Evolutionary conservation across 371 early-diverging fungal species (phyloP).

Genomic region (Mortierella sp.): DNA sequence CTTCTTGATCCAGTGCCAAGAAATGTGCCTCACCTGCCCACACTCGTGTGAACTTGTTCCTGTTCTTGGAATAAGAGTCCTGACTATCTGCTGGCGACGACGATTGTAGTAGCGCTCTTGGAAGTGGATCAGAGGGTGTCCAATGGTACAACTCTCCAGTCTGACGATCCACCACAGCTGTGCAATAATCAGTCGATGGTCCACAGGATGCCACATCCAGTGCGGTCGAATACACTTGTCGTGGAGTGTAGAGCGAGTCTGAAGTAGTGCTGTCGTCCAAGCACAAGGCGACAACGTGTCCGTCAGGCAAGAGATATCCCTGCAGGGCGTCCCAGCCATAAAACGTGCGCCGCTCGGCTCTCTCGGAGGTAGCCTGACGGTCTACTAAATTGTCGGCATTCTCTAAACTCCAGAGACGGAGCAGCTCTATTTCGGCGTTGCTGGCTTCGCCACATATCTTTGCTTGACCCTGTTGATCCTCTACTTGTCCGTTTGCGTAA

Average conservation of each 20-base stretch:
- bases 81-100: neutral
- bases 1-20: constrained; percentile 29
- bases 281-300: constrained; percentile 21
- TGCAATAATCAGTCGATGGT: constrained; percentile 24
- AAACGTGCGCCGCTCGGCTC: neutral
- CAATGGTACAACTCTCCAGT: constrained; percentile 23
- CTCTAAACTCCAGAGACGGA: neutral
- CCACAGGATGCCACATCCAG: constrained; percentile 42
- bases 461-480: neutral
- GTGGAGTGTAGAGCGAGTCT: neutral
- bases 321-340: constrained; percentile 42
- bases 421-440: constrained; percentile 22
- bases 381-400: neutral
- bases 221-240: constrained; percentile 7
- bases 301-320: constrained; percentile 19
- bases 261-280: too few species aligned
- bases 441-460: constrained; percentile 26
- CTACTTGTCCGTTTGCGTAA: constrained; percentile 3
- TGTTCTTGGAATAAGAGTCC: neutral
- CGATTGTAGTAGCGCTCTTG: neutral
- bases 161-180: constrained; percentile 23
- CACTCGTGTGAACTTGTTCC: constrained; percentile 21
- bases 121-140: constrained; percentile 23
- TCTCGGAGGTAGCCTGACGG: neutral
- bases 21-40: constrained; percentile 56